phyloP scores from a whole-genome alignment of 169 alveolate genomes.

The Plasmodium blacklocki region DNA sequence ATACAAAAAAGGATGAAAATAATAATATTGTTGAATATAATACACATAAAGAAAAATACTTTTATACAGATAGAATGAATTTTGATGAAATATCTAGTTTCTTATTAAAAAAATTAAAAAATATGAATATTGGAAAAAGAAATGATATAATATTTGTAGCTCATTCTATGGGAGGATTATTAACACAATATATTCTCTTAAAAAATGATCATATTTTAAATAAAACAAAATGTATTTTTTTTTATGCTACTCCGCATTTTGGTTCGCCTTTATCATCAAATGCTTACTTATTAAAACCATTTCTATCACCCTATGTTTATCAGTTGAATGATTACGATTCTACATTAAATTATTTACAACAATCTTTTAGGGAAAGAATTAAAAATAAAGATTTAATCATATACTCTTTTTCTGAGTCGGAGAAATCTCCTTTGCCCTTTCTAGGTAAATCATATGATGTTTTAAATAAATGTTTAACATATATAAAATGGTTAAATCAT shows the following conservation, averaged over 20 bases:
- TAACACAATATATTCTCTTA: conserved; percentile 58
- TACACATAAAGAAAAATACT: conserved; percentile 37
- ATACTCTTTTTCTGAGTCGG: conserved; percentile 64
- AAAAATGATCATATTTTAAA: conserved; percentile 53
- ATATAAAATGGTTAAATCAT: not conserved
- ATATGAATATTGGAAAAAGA: conserved; percentile 40
- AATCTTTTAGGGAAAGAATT: conserved; percentile 34
- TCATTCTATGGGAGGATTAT: conserved; percentile 76
- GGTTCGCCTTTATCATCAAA: conserved; percentile 66
- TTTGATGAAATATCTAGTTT: conserved; percentile 47
- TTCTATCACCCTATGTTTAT: conserved; percentile 57
- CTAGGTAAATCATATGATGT: conserved; percentile 19
- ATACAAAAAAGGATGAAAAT: conserved; percentile 11
- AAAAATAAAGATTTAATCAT: conserved; percentile 20
- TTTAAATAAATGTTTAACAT: not conserved
- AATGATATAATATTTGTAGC: conserved; percentile 64
- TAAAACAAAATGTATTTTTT: conserved; percentile 60
- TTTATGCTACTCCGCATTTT: conserved; percentile 69
- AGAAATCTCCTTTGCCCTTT: conserved; percentile 60
- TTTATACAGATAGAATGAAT: conserved; percentile 66
- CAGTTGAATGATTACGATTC: conserved; percentile 51
- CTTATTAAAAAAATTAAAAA: conserved; percentile 53
- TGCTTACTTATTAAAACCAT: conserved; percentile 27
- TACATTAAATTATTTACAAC: conserved; percentile 29
- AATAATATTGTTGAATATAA: not conserved